Conservation (phyloP, 2,329 filamentous ascomycete genomes). For the Dactylonectria macrodidyma region DNA sequence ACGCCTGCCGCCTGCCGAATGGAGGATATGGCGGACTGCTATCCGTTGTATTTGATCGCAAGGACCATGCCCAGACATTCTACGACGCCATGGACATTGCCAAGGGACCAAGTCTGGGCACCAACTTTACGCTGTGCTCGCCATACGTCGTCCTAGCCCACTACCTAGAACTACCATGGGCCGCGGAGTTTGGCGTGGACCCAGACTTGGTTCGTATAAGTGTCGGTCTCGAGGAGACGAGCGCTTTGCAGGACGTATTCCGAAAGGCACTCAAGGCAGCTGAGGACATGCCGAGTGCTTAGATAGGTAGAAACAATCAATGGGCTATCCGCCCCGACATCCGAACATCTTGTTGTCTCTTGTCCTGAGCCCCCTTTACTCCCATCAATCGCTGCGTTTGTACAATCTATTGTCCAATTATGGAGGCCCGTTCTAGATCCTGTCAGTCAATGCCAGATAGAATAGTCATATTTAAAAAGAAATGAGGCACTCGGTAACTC, state of each 20-base stretch:
- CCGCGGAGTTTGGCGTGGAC: conserved; percentile 84
- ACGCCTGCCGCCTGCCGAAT: conserved; percentile 78
- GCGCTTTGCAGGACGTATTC: conserved; percentile 76
- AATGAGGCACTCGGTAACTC: conserved; percentile 9
- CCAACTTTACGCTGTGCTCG: conserved; percentile 94
- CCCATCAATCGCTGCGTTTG: conserved; percentile 5
- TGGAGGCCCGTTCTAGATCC: conserved; percentile 1
- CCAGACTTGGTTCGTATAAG: conserved; percentile 87
- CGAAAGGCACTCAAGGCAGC: conserved; percentile 77
- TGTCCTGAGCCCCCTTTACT: background rate
- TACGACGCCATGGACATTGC: conserved; percentile 89
- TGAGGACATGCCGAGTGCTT: conserved; percentile 43
- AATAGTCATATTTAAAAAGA: background rate
- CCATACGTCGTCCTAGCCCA: conserved; percentile 95
- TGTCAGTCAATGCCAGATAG: conserved; percentile 21
- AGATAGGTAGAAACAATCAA: background rate
- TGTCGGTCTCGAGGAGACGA: conserved; percentile 87
- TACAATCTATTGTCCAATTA: background rate
- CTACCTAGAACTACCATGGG: conserved; percentile 94
- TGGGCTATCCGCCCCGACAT: background rate
- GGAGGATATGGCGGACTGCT: conserved; percentile 93
- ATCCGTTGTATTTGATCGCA: conserved; percentile 83
- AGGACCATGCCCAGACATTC: conserved; percentile 81
- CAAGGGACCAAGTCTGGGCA: conserved; percentile 95
- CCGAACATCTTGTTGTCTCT: background rate